Conservation (phyloP, 306 rosid genomes). For the Oxytropis ochrocephala region DNA sequence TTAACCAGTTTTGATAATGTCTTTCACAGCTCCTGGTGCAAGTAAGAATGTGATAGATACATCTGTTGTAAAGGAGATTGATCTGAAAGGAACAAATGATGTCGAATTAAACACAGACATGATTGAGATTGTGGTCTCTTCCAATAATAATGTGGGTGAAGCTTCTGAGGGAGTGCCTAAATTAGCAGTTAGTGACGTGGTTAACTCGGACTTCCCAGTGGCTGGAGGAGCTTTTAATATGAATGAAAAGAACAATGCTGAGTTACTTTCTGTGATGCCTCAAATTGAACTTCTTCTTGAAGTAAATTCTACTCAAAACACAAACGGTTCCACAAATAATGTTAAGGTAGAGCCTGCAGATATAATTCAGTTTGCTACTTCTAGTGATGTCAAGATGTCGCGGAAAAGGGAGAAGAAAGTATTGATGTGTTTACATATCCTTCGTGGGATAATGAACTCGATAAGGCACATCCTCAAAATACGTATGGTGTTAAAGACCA, state of each 20-base stretch:
- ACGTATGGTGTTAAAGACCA: constrained; percentile 31
- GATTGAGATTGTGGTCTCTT: constrained; percentile 15
- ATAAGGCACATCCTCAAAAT: constrained; percentile 23
- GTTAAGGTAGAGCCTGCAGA: constrained; percentile 19
- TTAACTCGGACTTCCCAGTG: constrained; percentile 12
- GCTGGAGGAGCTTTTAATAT: constrained; percentile 16
- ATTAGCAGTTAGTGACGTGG: constrained; percentile 22
- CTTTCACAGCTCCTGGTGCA: constrained; percentile 7
- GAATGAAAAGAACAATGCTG: constrained; percentile 17
- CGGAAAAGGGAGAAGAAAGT: constrained; percentile 26
- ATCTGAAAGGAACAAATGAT: constrained; percentile 22
- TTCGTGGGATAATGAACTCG: neutral
- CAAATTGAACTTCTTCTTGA: constrained; percentile 19
- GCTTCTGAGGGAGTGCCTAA: constrained; percentile 10
- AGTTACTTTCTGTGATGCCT: constrained; percentile 18
- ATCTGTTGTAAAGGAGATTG: constrained; percentile 15
- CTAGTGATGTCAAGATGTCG: constrained; percentile 20
- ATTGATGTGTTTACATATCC: constrained; percentile 23
- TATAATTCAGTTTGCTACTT: constrained; percentile 7
- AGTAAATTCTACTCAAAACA: constrained; percentile 25
- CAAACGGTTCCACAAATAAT: neutral
- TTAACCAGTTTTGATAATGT: neutral
- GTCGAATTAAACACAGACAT: constrained; percentile 12
- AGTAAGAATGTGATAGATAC: constrained; percentile 6
- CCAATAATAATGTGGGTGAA: constrained; percentile 18